Evolutionary conservation across 2,329 filamentous ascomycete species (phyloP).

Genomic region (Gliomastix tumulicola): DNA sequence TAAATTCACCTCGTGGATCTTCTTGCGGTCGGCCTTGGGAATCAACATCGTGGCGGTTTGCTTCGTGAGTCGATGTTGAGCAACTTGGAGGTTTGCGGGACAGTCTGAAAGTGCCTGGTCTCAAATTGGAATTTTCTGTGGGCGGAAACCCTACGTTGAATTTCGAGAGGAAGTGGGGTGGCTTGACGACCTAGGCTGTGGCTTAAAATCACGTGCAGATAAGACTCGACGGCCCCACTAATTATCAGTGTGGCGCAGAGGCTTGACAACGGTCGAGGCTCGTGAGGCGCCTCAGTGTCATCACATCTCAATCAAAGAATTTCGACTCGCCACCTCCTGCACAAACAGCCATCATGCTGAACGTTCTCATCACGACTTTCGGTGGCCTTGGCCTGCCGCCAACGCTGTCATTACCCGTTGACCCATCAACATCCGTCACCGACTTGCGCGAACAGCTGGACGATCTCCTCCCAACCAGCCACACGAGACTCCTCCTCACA

Average conservation of each 20-base stretch:
- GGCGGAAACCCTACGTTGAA: slow-evolving; percentile 32
- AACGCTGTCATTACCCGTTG: slow-evolving; percentile 73
- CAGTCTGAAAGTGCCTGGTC: slow-evolving; percentile 22
- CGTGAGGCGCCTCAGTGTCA: too few relatives aligned
- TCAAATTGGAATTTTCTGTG: slow-evolving; percentile 40
- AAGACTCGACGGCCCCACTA: slow-evolving; percentile 7
- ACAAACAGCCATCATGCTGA: slow-evolving; percentile 52
- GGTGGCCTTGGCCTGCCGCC: slow-evolving; percentile 73
- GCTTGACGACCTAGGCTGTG: slow-evolving; percentile 15
- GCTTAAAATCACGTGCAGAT: slow-evolving; percentile 23
- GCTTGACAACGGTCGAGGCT: too few relatives aligned
- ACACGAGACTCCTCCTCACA: slow-evolving; percentile 66
- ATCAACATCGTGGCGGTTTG: slow-evolving; percentile 79
- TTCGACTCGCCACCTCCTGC: too few relatives aligned
- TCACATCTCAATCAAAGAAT: too few relatives aligned
- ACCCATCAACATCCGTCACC: slow-evolving; percentile 55
- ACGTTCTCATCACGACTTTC: slow-evolving; percentile 81
- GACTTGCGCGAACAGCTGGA: slow-evolving; percentile 60
- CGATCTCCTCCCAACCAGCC: slow-evolving; percentile 50
- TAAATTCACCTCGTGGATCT: slow-evolving; percentile 76
- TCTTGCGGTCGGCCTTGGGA: slow-evolving; percentile 99
- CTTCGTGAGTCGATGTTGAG: slow-evolving; percentile 42
- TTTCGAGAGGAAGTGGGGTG: slow-evolving; percentile 25
- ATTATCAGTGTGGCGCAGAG: slow-evolving; percentile 2
- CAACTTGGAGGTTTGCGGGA: slow-evolving; percentile 30